Evolutionary conservation across 345 rosid genomes (phyloP), one percentile per base, ranked within the genome.

Genomic region (Sonneratia caseolaris): DNA sequence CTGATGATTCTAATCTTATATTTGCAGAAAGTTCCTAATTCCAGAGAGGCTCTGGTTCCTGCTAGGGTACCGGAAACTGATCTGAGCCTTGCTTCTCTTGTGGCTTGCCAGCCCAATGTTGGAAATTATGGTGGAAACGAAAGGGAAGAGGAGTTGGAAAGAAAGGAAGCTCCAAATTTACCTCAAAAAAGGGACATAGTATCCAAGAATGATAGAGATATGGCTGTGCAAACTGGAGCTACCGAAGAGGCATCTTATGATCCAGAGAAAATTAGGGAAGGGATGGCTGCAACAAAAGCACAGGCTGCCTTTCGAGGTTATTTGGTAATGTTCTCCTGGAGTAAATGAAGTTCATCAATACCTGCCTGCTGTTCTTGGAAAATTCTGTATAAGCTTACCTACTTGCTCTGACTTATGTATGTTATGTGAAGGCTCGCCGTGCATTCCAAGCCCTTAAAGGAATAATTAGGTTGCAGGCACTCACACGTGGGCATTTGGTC

Each of bases 221-320:
- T 76, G 73, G 84, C 79, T 66, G 73, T 71, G 19, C 86, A 83
- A 71, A 74, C 47, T 62, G 73, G 76, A 36, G 35, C 66, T 36
- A 74, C 62, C 48, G 71, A 77, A 66, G 77, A 69, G 72, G 76
- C 37, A 35, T 80, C 75, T 22, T 71, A 81, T 45, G 85, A 87
- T 71, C 86, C 86, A 64, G 91, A 85, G 78, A 87, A 77, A 77
- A 70, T 76, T 37, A 84, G 76, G 73, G 82, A 73, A 72, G 93
- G 88, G 80, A 73, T 80, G 72, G 91, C 98, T 64, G 93, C 95
- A n/a, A 91, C 85, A n/a, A 76, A 81, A 72, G 87, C 82, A n/a
- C 98, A 91, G 80, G 97, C 98, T 81, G 91, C 90, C 71, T 94
- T 94, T 81, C 85, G 96, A 85, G 97, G 98, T 66, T 88, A 86